phyloP scores from a whole-genome alignment of 2,329 filamentous ascomycete species.

The Claviceps sp. region DNA sequence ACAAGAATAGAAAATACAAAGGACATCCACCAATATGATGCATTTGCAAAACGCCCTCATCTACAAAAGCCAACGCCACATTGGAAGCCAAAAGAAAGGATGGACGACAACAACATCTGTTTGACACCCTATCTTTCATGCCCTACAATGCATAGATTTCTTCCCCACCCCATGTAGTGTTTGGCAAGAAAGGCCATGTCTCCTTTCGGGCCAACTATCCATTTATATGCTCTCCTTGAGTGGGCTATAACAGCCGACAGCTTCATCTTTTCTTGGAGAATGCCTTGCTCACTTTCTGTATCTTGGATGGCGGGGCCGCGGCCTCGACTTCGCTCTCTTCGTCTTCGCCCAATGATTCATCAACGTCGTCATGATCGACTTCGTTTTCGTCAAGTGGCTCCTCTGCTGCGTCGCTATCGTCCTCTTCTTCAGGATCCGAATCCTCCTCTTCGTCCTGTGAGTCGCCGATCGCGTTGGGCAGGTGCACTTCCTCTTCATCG shows the following conservation, averaged over 20 bases:
- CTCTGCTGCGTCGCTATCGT: slow-evolving; percentile 32
- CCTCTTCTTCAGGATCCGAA: slow-evolving; percentile 26
- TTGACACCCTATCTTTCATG: not conserved
- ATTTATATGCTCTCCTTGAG: not conserved
- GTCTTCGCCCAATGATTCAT: slow-evolving; percentile 41
- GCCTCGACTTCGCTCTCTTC: slow-evolving; percentile 38
- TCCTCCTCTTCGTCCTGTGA: slow-evolving; percentile 45
- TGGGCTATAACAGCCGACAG: not conserved
- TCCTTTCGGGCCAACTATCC: not conserved
- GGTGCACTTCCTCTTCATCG: slow-evolving; percentile 44
- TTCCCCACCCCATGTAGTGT: not conserved
- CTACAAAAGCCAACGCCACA: slow-evolving; percentile 6
- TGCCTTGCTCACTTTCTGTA: slow-evolving; percentile 25
- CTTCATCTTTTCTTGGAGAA: slow-evolving; percentile 23
- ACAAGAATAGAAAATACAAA: not conserved
- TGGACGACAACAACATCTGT: not conserved
- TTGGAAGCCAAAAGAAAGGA: not conserved
- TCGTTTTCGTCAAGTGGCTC: slow-evolving; percentile 44
- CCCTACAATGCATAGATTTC: not conserved
- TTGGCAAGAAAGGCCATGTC: not conserved
- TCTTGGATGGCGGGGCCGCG: slow-evolving; percentile 32
- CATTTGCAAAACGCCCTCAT: not conserved
- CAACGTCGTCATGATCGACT: slow-evolving; percentile 43
- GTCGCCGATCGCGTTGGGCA: slow-evolving; percentile 42
- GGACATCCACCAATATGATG: not conserved